Evolutionary conservation across 2,329 filamentous ascomycete species (phyloP), one percentile per base, ranked within the genome.

Genomic region (Chaetothyriales sp.): DNA sequence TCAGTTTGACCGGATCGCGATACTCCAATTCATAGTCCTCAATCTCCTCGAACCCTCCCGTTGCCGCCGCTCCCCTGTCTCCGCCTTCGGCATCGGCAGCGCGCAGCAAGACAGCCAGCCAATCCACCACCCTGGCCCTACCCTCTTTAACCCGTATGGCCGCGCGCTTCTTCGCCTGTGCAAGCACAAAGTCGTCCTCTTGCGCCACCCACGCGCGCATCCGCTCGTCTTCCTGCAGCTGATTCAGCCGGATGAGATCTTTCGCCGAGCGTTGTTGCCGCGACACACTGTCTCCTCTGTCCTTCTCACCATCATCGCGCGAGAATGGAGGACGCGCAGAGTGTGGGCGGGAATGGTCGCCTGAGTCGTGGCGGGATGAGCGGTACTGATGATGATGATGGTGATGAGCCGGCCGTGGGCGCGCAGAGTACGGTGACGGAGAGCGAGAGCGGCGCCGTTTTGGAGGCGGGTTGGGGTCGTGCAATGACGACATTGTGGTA

Each of bases 141-240:
- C 86, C 85, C 67, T 94, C 89, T 61, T 89, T 86, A 46, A 97
- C 89, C 43, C 92, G 84, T 60, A 98, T 94, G 58, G 89, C 86
- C 44, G 92, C 90, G 73, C 95, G 97, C 74, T 94, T 97, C 76
- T 97, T 98, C 46, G 90, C 85, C 70, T 98, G 92, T 69, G 89
- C 89, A 63, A 98, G 73, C 52, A 97, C 92, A 64, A 98, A 98
- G 58, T 85, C 83, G 71, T 98, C 46, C 68, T 98, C 92, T 62
- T 94, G 86, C 49, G 90, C 86, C 18, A 97, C 86, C 76, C 92
- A 98, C 64, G 84, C 78, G 22, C 82, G 76, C 58, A 82, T 85
- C 64, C 88, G 83, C 64, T 89, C 83, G 62, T 89, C 85, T 64
- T 88, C 80, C 53, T 83, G 84, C 55, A 86, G 69, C 62, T 73